Evolutionary conservation across 257 asterid genomes (phyloP).

Genomic region (Lycium ferocissimum): DNA sequence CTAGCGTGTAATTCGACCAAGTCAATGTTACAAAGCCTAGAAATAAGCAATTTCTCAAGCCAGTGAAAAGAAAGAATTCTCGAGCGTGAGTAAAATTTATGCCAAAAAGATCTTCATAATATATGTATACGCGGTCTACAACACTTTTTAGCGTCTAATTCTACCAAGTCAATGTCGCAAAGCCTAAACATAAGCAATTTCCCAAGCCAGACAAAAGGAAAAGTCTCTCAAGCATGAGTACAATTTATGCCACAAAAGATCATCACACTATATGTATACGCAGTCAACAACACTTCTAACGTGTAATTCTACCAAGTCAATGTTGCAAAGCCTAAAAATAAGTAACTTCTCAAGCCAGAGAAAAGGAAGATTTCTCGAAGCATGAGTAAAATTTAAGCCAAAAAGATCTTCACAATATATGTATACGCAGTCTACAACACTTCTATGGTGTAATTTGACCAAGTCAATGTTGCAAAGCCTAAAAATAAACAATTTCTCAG

Average conservation of each 20-base stretch:
- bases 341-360: neutral
- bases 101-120: too few relatives aligned
- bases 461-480: neutral
- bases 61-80: neutral
- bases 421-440: neutral
- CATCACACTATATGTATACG: neutral
- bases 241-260: neutral
- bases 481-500: neutral
- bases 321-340: neutral
- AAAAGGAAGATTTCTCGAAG: neutral
- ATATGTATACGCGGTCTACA: neutral
- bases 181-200: neutral
- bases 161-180: conserved; percentile 11
- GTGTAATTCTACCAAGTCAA: neutral
- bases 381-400: too few relatives aligned
- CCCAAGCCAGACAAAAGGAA: too few relatives aligned
- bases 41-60: conserved; percentile 3
- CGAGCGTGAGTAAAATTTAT: neutral
- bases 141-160: neutral
- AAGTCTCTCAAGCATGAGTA: too few relatives aligned
- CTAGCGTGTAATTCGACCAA: neutral
- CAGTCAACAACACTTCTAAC: neutral
- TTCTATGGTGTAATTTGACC: neutral
- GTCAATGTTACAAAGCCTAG: neutral
- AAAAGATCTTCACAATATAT: neutral